Conservation (phyloP, 441 rosid genomes). For the Brassica balearica region DNA sequence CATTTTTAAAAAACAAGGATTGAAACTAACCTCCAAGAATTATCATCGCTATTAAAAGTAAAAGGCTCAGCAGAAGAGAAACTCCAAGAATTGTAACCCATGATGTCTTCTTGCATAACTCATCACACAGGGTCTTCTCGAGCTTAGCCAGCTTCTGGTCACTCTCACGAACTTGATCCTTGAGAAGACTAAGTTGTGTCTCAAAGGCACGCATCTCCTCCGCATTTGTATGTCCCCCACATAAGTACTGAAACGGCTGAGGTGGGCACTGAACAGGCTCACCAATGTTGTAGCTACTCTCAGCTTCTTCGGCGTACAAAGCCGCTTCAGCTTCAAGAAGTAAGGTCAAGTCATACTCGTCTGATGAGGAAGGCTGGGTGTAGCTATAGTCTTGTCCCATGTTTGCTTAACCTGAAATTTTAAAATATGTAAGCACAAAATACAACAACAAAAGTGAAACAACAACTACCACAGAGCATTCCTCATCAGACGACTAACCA, state of each 20-base stretch:
- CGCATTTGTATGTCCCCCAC: no score
- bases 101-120: not conserved
- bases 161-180: not conserved
- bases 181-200: not conserved
- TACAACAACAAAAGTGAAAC: no score
- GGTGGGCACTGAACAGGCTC: not conserved
- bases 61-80: no score
- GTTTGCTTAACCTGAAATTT: not conserved
- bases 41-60: no score
- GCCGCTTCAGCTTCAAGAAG: not conserved
- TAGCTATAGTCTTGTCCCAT: not conserved
- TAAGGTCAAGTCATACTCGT: not conserved
- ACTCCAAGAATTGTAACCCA: no score
- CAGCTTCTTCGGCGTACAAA: not conserved
- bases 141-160: not conserved
- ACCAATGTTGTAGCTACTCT: not conserved
- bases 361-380: not conserved
- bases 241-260: not conserved
- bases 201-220: not conserved
- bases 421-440: no score
- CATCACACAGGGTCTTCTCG: not conserved
- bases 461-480: no score
- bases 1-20: no score
- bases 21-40: no score
- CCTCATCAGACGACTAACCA: no score